Base-by-base conservation (phyloP, 2,329 filamentous ascomycete species). In the Stagonosporopsis chrysanthemi region DNA sequence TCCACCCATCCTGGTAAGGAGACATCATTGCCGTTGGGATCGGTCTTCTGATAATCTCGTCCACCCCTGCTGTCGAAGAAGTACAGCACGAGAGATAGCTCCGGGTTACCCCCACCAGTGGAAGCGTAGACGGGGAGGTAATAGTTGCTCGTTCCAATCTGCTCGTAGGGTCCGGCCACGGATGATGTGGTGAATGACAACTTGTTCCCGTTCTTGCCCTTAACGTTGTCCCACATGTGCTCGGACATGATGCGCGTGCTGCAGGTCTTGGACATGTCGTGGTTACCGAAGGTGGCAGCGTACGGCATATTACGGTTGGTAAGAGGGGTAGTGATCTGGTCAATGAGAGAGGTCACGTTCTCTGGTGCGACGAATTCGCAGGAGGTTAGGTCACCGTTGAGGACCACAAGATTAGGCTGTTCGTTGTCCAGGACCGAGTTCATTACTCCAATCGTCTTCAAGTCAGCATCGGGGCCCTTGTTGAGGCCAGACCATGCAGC, bases 361-460 rank as follows among this genome's bases (percentile, higher is more conserved):
- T 62, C 52, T 9, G 63, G 54, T 9, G 51, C 60, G 4, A 71
- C 55, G 43, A 64, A 67, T 56, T 91, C 88, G 36, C 89, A 88
- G 0, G 88, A 89, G 52, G 90, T 87, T 3, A 91, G 78, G 64
- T 91, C 89, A 14, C 89, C 89, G 52, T 90, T 91, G 26, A 91
- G 73, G 0, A 91, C 84, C 0, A 89, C 87, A 0, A 91, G 79
- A 36, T 86, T 79, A 0, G 85, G 82, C 0, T 58, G 65, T 56
- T 90, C 88, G 0, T 71, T 73, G 33, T 85, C 79, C 1, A 91
- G 80, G 6, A 91, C 77, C 0, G 78, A 75, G 46, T 81, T 79
- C 65, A 91, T 84, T 0, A 90, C 85, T 4, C 75, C 63, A 4
- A 83, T 75, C 0, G 85, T 85, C 48, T 84, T 83, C 56, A 80